A percentile compares a stretch with the other conserved stretches of the same genome.
These are phyloP conservation scores for Pulicaria dysenterica DNA, from an alignment of 129 eudicot genomes.

Conservation along the genomic window DNA sequence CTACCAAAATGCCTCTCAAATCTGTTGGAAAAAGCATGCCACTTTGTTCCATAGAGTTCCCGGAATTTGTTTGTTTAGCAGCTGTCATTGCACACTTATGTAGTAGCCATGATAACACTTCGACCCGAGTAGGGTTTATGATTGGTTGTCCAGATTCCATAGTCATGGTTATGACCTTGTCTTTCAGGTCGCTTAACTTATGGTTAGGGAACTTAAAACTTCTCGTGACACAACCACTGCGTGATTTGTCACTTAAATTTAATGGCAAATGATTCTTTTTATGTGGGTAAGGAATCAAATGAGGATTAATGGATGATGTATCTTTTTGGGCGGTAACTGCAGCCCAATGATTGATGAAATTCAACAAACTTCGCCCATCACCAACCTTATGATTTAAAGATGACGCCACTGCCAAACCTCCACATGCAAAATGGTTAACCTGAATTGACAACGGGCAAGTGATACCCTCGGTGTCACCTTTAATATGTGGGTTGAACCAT, in stretches of 20 bases:
- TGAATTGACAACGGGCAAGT: slow-evolving; percentile 18
- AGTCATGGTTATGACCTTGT: slow-evolving; percentile 4
- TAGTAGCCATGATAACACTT: slow-evolving; percentile 32
- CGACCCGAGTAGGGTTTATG: slow-evolving; percentile 27
- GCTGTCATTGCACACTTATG: slow-evolving; percentile 22
- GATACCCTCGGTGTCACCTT: not conserved
- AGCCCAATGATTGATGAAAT: slow-evolving; percentile 26
- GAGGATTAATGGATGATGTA: slow-evolving; percentile 1
- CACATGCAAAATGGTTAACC: slow-evolving; percentile 23
- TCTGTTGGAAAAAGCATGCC: not conserved
- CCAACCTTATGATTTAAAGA: slow-evolving; percentile 26
- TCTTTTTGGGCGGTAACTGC: not conserved
- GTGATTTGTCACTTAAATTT: not conserved
- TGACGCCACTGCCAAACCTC: slow-evolving; percentile 18
- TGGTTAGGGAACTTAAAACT: slow-evolving; percentile 11
- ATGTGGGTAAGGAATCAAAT: not conserved
- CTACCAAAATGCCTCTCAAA: slow-evolving; percentile 8
- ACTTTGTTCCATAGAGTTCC: not conserved
- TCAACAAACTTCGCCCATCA: slow-evolving; percentile 13
- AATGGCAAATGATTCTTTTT: not conserved
- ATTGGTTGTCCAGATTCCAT: slow-evolving; percentile 10
- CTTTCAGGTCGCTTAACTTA: slow-evolving; percentile 16
- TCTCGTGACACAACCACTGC: slow-evolving; percentile 4
- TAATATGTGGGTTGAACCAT: slow-evolving; percentile 14
- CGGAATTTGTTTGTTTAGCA: not conserved